A percentile compares a stretch with the other conserved stretches of the same genome.
Evolutionary conservation across 78 protist genomes (phyloP).

Genomic region (Blattamonas nauphoetae): DNA sequence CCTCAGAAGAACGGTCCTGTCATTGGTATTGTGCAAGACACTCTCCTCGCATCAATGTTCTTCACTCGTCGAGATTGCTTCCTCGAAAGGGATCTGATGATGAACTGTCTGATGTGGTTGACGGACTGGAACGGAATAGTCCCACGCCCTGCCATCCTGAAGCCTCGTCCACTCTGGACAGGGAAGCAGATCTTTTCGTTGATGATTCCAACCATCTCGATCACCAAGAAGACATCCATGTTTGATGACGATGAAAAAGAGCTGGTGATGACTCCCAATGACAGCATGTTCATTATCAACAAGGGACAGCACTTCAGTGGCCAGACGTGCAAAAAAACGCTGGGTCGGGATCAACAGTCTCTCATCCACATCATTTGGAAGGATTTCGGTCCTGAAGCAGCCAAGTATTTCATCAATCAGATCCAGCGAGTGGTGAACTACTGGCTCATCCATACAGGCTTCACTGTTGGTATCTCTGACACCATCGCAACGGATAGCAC

Average conservation of each 20-base stretch:
- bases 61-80: constrained; percentile 84
- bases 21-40: constrained; percentile 94
- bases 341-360: constrained; percentile 55
- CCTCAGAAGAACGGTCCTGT: constrained; percentile 94
- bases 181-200: constrained; percentile 93
- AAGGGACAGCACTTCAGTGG: constrained; percentile 78
- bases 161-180: constrained; percentile 73
- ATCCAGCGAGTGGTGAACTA: constrained; percentile 72
- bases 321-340: constrained; percentile 56
- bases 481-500: constrained; percentile 80
- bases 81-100: constrained; percentile 54
- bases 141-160: constrained; percentile 95
- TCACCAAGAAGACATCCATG: constrained; percentile 16
- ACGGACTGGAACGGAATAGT: constrained; percentile 76
- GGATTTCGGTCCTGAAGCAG: constrained; percentile 77
- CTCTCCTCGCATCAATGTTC: background rate
- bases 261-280: constrained; percentile 41
- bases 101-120: constrained; percentile 84
- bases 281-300: constrained; percentile 75
- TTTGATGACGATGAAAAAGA: constrained; percentile 13
- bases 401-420: constrained; percentile 57
- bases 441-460: constrained; percentile 80
- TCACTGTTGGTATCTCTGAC: constrained; percentile 89
- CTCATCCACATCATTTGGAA: constrained; percentile 53
- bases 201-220: constrained; percentile 61